A percentile compares a stretch with the other conserved stretches of the same genome.
Conservation (phyloP, 495 filamentous ascomycete species). For the Podospora pseudocomata region DNA sequence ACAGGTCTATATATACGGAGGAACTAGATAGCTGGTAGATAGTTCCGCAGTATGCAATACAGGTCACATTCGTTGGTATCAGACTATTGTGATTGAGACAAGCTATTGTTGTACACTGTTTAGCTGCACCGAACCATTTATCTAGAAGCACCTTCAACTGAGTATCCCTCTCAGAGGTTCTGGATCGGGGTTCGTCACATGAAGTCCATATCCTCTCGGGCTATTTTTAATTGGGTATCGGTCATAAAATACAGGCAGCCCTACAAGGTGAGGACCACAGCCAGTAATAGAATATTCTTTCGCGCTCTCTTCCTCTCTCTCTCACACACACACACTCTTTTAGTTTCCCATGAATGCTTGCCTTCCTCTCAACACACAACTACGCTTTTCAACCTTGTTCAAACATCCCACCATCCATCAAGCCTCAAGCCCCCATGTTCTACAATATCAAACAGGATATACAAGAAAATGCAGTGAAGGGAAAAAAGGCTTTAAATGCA, state of each 20-base stretch:
- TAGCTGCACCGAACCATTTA: no score
- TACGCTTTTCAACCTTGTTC: not conserved
- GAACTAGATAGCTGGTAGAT: no score
- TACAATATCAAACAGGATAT: not conserved
- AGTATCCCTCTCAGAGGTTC: no score
- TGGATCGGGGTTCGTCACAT: no score
- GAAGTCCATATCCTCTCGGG: no score
- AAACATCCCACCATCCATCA: not conserved
- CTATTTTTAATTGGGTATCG: slow-evolving; percentile 33
- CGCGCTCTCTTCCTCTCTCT: not conserved
- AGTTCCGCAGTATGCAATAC: no score
- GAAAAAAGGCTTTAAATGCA: not conserved
- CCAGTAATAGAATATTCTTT: slow-evolving; percentile 10
- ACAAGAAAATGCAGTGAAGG: not conserved
- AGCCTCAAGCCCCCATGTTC: not conserved
- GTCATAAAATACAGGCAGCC: slow-evolving; percentile 23
- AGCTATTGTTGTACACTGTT: no score
- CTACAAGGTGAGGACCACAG: not conserved
- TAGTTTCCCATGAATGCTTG: not conserved
- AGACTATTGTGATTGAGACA: no score
- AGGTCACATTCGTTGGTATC: no score
- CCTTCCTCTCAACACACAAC: not conserved
- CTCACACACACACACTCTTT: not conserved
- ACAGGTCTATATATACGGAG: no score
- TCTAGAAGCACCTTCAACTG: no score